Evolutionary conservation across 2,329 filamentous ascomycete genomes (phyloP), one percentile per base, ranked within the genome.

Genomic region (Daldinia eschscholtzii): DNA sequence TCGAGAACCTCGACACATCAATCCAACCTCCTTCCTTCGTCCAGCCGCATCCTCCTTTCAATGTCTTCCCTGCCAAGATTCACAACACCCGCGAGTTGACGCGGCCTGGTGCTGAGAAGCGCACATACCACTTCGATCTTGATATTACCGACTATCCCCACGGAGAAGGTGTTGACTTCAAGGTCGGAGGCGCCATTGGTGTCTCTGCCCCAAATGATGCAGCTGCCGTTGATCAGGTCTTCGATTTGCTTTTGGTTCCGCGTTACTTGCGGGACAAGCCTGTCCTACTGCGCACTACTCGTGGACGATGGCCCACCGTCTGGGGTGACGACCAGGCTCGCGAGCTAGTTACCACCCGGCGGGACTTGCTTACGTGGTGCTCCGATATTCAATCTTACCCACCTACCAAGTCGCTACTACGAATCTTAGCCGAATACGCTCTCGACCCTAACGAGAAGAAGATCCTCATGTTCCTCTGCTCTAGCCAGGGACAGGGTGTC

Each of bases 71-170:
- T 0, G 94, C 95, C n/a, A 93, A 90, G 71, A 88, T 99, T 53
- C 91, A 93, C 80, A 90, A 90, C 75, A 89, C 93, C 2, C 91
- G 96, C 63, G 94, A 97, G 81, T 83, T 99, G 78, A 99, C 96
- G 12, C 92, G 89, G 78, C 85, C 88, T 26, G 95, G 95, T 23
- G 96, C 96, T 4, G 93, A 97, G 84, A 99, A 99, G 88, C 88
- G 95, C 68, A 99, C 96, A 0, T 97, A 95, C 80, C 96, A 99
- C 81, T 98, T 98, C 76, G 96, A 98, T 76, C 89, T 99, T 50
- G 96, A 99, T 76, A 92, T 99, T 57, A 98, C 95, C 56, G 92
- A 97, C 78, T 99, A 99, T 76, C 94, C 96, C 0, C 87, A 89
- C 20, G 93, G 97, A 81, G 92, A 92, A 61, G 86, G 88, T 57